Conservation (phyloP, 2,329 filamentous ascomycete species). For the Didymella pinodella region DNA sequence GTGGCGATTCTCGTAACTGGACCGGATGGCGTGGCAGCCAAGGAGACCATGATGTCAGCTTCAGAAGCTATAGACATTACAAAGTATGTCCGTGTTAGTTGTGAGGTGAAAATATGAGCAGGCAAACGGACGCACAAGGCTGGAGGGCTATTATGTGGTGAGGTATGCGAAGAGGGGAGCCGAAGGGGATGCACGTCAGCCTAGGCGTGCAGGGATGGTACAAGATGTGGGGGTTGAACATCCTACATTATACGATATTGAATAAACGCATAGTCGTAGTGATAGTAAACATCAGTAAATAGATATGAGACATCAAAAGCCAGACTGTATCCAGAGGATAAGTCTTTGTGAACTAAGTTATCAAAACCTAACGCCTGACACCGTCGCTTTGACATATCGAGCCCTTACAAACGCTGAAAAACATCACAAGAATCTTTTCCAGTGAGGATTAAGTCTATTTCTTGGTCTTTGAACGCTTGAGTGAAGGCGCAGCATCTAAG, state of each 20-base stretch:
- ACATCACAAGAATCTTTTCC: not conserved
- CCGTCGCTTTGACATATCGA: not conserved
- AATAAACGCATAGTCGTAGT: not conserved
- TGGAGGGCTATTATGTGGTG: not conserved
- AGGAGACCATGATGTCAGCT: not conserved
- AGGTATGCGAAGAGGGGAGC: slow-evolving; percentile 5
- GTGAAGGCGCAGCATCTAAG: not conserved
- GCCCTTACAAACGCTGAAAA: not conserved
- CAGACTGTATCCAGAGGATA: not conserved
- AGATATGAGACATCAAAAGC: not conserved
- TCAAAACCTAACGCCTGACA: not conserved
- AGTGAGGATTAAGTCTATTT: not conserved
- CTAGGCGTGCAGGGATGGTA: not conserved
- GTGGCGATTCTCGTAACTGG: slow-evolving; percentile 36
- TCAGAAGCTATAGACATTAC: not conserved
- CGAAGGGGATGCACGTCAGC: slow-evolving; percentile 4
- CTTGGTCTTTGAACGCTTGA: slow-evolving; percentile 3
- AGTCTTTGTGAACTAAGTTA: not conserved
- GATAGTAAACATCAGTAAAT: not conserved
- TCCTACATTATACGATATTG: not conserved
- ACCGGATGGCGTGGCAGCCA: not conserved
- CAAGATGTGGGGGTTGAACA: not conserved
- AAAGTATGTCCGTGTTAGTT: too few relatives aligned
- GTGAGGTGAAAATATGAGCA: too few relatives aligned
- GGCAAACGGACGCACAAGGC: not conserved